phyloP scores from a whole-genome alignment of 345 rosid genomes.

The Salix brachista region DNA sequence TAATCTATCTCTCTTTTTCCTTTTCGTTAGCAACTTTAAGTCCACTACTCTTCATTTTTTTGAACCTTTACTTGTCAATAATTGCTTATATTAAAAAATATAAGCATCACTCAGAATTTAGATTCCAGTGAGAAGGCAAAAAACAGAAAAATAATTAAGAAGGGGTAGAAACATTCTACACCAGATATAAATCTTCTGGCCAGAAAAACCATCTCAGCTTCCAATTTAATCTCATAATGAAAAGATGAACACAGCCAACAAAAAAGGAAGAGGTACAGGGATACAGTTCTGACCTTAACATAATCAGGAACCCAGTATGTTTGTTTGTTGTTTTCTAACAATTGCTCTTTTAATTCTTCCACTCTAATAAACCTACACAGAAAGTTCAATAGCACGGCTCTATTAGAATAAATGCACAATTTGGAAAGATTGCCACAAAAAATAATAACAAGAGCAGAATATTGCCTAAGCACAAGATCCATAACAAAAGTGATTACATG shows the following conservation, averaged over 20 bases:
- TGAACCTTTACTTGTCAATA: neutral
- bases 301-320: constrained; percentile 98
- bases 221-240: neutral
- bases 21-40: neutral
- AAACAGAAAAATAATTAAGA: too few species aligned
- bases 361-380: constrained; percentile 80
- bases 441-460: neutral
- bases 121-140: neutral
- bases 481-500: neutral
- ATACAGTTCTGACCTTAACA: constrained; percentile 66
- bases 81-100: too few species aligned
- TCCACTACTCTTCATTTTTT: neutral
- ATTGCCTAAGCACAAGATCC: neutral
- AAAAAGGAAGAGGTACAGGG: neutral
- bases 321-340: constrained; percentile 78
- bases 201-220: neutral
- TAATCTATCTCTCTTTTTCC: too few species aligned
- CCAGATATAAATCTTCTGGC: neutral
- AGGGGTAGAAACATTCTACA: neutral
- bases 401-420: neutral
- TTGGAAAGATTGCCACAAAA: neutral
- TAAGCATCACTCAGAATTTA: neutral
- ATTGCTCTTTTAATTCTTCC: constrained; percentile 67
- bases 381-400: neutral
- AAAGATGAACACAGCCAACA: neutral